Base-by-base conservation (phyloP, 2,329 filamentous ascomycete species). In the Botrytis cinerea region DNA sequence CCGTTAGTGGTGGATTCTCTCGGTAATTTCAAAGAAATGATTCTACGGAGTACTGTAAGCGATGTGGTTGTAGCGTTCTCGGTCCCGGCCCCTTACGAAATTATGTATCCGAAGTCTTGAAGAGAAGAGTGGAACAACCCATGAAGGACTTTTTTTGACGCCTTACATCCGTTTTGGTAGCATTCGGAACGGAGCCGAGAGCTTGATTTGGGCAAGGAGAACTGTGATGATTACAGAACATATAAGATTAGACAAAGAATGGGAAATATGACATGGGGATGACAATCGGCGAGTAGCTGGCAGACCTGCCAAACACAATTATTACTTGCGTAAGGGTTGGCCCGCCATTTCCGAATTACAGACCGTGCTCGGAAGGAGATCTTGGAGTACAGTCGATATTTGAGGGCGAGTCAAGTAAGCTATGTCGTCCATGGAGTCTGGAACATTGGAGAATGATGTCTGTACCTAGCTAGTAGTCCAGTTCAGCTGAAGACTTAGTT, bases 391-490 rank as follows among this genome's bases (percentile, higher is more conserved):
- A 51, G 48, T 68, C 20, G 66, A 68, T n/a, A 43, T 68, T 68
- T 68, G 66, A 38, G 48, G 48, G 66, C 48, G 48, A 68, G 54
- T 54, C n/a, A 28, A 57, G 48, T 22, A 57, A 54, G 22, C 20
- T 28, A 57, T 68, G 64, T n/a, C 46, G 35, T 57, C 25, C 35
- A 54, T 54, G 66, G 35, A 40, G 35, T 38, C 66, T 57, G 66
- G 66, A 57, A 68, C 66, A 43, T 68, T 57, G 66, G 38, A 67
- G 46, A 54, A 67, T 43, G 66, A 57, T 68, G 25, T 68, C 48
- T 68, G 66, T 68, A 68, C 35, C 48, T 57, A 32, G n/a, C n/a
- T n/a, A 57, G n/a, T 57, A 28, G 66, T 43, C 20, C 22, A 43
- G 48, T 43, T 68, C 66, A 68, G 66, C 66, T 68, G 66, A 57